These are phyloP conservation scores for Pythium biforme DNA, from an alignment of 352 stramenopile species.

Conservation along the genomic window DNA sequence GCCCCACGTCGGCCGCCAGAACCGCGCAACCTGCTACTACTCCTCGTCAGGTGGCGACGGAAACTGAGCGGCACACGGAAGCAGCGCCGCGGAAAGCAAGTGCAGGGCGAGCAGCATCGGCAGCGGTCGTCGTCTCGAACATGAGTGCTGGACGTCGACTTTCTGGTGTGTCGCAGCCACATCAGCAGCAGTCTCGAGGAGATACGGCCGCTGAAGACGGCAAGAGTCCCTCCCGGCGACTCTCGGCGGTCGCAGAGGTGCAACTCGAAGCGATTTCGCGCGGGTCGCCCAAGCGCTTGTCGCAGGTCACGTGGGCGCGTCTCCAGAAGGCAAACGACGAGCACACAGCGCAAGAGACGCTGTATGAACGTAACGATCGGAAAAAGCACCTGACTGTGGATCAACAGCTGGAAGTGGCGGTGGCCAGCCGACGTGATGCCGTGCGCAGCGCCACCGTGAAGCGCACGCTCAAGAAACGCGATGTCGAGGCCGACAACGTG, in stretches of 20 bases:
- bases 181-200: not conserved
- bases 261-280: slow-evolving; percentile 25
- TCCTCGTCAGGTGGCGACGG: not conserved
- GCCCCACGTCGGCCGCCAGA: slow-evolving; percentile 9
- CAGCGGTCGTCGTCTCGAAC: not conserved
- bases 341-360: slow-evolving; percentile 1
- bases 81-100: slow-evolving; percentile 3
- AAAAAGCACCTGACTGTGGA: slow-evolving; percentile 21
- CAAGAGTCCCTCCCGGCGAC: not conserved
- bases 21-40: not conserved
- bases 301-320: slow-evolving; percentile 25
- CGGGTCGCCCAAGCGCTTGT: slow-evolving; percentile 24
- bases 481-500: slow-evolving; percentile 67
- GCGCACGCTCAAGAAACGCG: slow-evolving; percentile 37
- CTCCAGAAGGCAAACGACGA: slow-evolving; percentile 24
- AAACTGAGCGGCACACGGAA: not conserved
- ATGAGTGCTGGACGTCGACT: not conserved
- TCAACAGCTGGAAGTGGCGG: slow-evolving; percentile 24
- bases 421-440: slow-evolving; percentile 12
- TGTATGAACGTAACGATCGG: not conserved
- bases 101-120: not conserved
- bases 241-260: slow-evolving; percentile 14
- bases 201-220: not conserved
- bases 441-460: slow-evolving; percentile 24
- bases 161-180: not conserved